Percentiles rank a stretch among this genome's conserved stretches.
These are phyloP conservation scores for Syzygium syzygioides DNA, from an alignment of 441 rosid genomes.

Conservation along the genomic window DNA sequence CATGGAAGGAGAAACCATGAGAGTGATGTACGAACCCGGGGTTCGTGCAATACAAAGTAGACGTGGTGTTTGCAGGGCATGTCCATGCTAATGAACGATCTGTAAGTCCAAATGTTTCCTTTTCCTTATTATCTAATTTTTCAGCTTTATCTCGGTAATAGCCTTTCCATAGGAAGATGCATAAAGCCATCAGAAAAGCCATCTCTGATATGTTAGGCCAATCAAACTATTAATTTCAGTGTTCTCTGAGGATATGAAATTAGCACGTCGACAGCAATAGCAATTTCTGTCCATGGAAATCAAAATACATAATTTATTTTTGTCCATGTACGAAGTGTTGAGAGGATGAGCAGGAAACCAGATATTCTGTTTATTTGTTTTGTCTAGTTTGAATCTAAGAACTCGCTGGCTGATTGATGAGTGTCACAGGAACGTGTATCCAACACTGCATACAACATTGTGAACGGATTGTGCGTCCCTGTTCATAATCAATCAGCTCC, in stretches of 20 bases:
- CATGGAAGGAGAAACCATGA: slow-evolving; percentile 7
- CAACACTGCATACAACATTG: slow-evolving; percentile 57
- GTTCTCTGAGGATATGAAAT: background rate
- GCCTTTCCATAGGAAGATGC: background rate
- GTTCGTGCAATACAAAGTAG: background rate
- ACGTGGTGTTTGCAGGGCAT: slow-evolving; percentile 5
- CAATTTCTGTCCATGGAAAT: background rate
- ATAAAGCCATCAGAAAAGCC: background rate
- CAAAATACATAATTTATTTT: background rate
- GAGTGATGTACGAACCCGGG: background rate
- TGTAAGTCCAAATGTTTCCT: background rate
- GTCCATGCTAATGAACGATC: slow-evolving; percentile 6
- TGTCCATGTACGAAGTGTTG: background rate
- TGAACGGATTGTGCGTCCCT: background rate
- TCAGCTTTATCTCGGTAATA: background rate
- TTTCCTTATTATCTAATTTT: background rate
- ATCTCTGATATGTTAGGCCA: background rate
- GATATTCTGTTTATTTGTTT: background rate
- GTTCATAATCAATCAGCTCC: background rate
- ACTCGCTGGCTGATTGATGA: background rate
- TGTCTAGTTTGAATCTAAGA: background rate
- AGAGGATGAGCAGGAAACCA: background rate
- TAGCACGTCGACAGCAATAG: background rate
- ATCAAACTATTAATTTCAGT: background rate
- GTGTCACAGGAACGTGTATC: slow-evolving; percentile 65